Conservation (phyloP, 352 stramenopile species). For the Globisporangium polare region DNA sequence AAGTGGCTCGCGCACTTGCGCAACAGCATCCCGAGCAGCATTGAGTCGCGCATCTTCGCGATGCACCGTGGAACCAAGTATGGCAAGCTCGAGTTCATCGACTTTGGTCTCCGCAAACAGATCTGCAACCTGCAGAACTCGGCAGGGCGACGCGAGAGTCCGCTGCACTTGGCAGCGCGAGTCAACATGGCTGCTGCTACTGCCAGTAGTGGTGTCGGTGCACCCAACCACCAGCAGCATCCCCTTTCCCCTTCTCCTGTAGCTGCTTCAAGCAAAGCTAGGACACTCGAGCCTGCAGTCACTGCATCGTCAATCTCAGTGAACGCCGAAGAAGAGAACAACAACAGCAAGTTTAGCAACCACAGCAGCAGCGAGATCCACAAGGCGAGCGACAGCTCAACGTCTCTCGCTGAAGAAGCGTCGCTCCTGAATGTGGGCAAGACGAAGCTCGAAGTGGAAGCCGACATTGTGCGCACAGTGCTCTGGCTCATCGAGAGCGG, state of each 20-base stretch:
- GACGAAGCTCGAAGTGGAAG: slow-evolving; percentile 41
- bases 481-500: slow-evolving; percentile 79
- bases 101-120: slow-evolving; percentile 46
- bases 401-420: not conserved
- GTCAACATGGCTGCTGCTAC: slow-evolving; percentile 7
- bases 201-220: not conserved
- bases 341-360: slow-evolving; percentile 19
- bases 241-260: not conserved
- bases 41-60: slow-evolving; percentile 72
- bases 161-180: slow-evolving; percentile 64
- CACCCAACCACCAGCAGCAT: not conserved
- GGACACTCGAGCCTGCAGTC: slow-evolving; percentile 24
- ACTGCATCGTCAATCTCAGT: slow-evolving; percentile 32
- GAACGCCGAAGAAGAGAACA: slow-evolving; percentile 22
- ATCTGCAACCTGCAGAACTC: slow-evolving; percentile 35
- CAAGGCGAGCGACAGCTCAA: not conserved
- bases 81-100: slow-evolving; percentile 56
- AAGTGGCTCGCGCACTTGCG: slow-evolving; percentile 85
- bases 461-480: slow-evolving; percentile 52
- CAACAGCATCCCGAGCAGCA: slow-evolving; percentile 64
- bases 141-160: slow-evolving; percentile 33
- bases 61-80: slow-evolving; percentile 69
- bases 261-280: slow-evolving; percentile 5
- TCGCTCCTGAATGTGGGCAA: slow-evolving; percentile 15
- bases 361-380: slow-evolving; percentile 19